Evolutionary conservation across 2,329 filamentous ascomycete genomes (phyloP).

Genomic region (Neopestalotiopsis clavispora): DNA sequence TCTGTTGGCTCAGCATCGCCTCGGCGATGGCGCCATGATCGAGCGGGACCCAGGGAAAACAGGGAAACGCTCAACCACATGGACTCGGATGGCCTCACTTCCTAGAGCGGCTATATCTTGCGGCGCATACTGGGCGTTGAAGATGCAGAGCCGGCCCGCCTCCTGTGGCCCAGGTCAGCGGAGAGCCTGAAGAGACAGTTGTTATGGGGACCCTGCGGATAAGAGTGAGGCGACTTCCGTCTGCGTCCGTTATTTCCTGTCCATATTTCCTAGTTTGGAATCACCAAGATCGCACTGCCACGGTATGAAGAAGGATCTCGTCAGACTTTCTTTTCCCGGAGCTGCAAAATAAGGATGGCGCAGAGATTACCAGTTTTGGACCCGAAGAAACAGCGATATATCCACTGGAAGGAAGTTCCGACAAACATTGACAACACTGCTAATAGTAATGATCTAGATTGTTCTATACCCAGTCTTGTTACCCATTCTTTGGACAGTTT

Average conservation of each 20-base stretch:
- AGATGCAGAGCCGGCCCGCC: constrained; percentile 29
- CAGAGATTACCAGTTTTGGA: not conserved
- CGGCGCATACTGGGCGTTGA: constrained; percentile 35
- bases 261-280: constrained; percentile 48
- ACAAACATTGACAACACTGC: not conserved
- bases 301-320: not conserved
- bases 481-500: not conserved
- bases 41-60: constrained; percentile 16
- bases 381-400: not conserved
- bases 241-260: constrained; percentile 44
- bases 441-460: not conserved
- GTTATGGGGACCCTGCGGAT: constrained; percentile 20
- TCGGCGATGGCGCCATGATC: constrained; percentile 14
- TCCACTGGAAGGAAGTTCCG: not conserved
- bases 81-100: constrained; percentile 34
- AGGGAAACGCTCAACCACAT: constrained; percentile 25
- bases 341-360: not conserved
- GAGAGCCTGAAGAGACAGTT: not conserved
- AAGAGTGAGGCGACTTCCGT: constrained; percentile 25
- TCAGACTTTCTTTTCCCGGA: not conserved
- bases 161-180: constrained; percentile 4
- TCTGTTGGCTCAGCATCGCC: constrained; percentile 14
- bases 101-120: constrained; percentile 34
- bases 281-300: constrained; percentile 30
- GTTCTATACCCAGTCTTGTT: not conserved